Conservation (phyloP, 2,329 filamentous ascomycete species). For the Teratosphaeria destructans region DNA sequence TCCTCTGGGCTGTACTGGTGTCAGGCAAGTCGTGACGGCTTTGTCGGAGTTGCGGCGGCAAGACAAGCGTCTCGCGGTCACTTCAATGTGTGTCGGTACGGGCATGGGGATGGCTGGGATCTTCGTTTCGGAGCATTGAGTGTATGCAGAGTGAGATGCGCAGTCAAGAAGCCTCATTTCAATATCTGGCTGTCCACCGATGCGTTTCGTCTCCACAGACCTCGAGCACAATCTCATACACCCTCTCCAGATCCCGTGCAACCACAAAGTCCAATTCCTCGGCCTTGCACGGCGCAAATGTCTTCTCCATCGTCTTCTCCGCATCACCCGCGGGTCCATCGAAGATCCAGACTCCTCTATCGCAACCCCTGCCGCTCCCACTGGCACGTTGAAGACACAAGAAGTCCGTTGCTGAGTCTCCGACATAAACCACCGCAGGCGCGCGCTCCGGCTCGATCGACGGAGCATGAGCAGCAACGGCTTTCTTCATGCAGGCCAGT, state of each 20-base stretch:
- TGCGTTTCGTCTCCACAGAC: background rate
- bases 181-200: background rate
- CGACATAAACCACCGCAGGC: conserved; percentile 32
- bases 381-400: conserved; percentile 33
- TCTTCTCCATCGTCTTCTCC: conserved; percentile 7
- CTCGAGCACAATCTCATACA: background rate
- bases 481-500: conserved; percentile 6
- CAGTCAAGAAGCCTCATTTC: background rate
- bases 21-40: conserved; percentile 66
- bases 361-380: conserved; percentile 6
- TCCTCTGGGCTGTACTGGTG: conserved; percentile 85
- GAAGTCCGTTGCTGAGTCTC: conserved; percentile 40
- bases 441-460: background rate
- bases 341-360: conserved; percentile 34
- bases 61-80: conserved; percentile 64
- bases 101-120: conserved; percentile 35
- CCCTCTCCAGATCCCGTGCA: background rate
- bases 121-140: conserved; percentile 34
- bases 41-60: conserved; percentile 55
- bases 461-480: conserved; percentile 2
- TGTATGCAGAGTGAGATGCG: background rate
- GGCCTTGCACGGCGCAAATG: background rate
- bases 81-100: conserved; percentile 61
- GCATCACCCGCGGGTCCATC: conserved; percentile 9
- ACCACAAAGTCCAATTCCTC: background rate